phyloP scores from a whole-genome alignment of 352 stramenopile genomes.

The Phytopythium ostracodes region DNA sequence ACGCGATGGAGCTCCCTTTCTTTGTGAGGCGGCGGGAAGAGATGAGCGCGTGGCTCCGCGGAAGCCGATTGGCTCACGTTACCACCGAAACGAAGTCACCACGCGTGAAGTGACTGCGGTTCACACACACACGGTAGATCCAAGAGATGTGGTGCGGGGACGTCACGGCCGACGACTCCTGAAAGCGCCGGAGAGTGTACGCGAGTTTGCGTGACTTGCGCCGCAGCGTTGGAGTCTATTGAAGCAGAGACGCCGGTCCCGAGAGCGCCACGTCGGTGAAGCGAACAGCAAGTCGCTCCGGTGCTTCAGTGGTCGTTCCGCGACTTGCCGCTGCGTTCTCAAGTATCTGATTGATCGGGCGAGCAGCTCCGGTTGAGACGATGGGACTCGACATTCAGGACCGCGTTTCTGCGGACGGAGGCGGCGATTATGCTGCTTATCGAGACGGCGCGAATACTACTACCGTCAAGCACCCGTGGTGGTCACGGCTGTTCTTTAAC shows the following conservation, averaged over 20 bases:
- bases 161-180: background rate
- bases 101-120: slow-evolving; percentile 1
- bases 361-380: background rate
- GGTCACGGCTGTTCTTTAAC: slow-evolving; percentile 7
- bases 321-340: background rate
- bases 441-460: background rate
- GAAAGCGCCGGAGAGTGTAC: background rate
- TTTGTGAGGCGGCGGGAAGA: background rate
- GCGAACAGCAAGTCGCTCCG: background rate
- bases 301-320: background rate
- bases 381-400: background rate
- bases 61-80: background rate
- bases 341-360: background rate
- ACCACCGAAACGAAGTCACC: background rate
- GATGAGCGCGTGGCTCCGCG: slow-evolving; percentile 1
- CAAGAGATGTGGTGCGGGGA: too few relatives aligned
- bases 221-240: background rate
- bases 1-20: background rate
- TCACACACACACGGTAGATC: background rate
- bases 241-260: background rate
- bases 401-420: background rate
- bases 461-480: background rate
- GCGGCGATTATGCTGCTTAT: background rate
- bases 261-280: too few relatives aligned
- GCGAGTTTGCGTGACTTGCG: background rate